Percentiles rank a stretch among this genome's conserved stretches.
Conservation (phyloP, 306 rosid species). For the Acmispon strigosus region DNA sequence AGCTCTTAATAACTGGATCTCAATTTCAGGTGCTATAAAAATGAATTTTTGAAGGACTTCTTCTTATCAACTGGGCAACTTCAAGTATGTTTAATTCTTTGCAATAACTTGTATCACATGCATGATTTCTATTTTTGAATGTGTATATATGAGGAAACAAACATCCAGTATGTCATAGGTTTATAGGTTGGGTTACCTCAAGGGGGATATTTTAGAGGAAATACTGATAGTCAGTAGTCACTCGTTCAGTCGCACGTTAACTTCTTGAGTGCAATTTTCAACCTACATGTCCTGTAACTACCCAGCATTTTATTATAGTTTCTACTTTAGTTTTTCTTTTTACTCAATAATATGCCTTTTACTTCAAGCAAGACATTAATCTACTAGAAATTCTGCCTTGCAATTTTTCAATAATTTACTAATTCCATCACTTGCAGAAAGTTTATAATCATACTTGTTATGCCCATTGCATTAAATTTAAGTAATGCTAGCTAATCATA, state of each 20-base stretch:
- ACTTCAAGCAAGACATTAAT: not conserved
- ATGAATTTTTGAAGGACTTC: slow-evolving; percentile 92
- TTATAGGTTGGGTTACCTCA: slow-evolving; percentile 1
- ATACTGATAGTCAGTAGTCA: not conserved
- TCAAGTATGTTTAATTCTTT: slow-evolving; percentile 53
- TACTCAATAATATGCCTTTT: not conserved
- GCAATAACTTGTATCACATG: slow-evolving; percentile 6
- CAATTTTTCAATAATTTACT: not conserved
- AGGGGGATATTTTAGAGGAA: not conserved
- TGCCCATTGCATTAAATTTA: not conserved
- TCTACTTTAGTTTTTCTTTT: not conserved
- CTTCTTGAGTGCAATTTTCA: not conserved
- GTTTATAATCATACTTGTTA: slow-evolving; percentile 5
- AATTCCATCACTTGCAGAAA: not conserved
- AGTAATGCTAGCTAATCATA: slow-evolving; percentile 2
- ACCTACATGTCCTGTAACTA: not conserved
- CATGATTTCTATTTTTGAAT: slow-evolving; percentile 11
- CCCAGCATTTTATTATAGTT: not conserved
- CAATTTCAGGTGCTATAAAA: slow-evolving; percentile 75
- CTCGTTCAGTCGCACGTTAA: not conserved
- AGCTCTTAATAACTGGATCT: slow-evolving; percentile 19
- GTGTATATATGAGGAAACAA: not conserved
- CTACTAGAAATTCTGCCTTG: not conserved
- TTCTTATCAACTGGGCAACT: slow-evolving; percentile 93
- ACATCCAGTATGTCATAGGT: not conserved